These are phyloP conservation scores for Macrotyloma uniflorum DNA, from an alignment of 306 rosid species.

Conservation along the genomic window DNA sequence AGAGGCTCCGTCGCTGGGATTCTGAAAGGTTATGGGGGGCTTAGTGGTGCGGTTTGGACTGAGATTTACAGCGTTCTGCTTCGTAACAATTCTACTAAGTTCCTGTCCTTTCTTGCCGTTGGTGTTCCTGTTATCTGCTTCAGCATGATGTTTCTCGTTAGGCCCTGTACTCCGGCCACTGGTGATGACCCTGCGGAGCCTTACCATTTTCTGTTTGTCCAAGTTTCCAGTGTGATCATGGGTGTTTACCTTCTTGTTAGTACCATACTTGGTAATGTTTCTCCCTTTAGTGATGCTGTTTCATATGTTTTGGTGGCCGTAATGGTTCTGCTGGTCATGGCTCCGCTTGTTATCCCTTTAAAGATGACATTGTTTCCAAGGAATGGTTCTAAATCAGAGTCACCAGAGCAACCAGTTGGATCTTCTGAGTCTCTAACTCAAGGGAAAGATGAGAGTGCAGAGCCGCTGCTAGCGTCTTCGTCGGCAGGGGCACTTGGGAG, in stretches of 20 bases:
- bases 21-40: slow-evolving; percentile 78
- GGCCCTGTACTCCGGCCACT: slow-evolving; percentile 76
- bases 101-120: slow-evolving; percentile 59
- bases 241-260: slow-evolving; percentile 71
- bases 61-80: slow-evolving; percentile 69
- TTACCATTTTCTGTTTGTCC: slow-evolving; percentile 63
- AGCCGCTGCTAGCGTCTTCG: slow-evolving; percentile 60
- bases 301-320: slow-evolving; percentile 51
- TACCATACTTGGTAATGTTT: slow-evolving; percentile 52
- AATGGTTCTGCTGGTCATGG: slow-evolving; percentile 75
- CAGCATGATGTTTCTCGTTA: slow-evolving; percentile 67
- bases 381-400: slow-evolving; percentile 35
- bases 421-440: slow-evolving; percentile 48
- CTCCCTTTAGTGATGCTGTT: slow-evolving; percentile 36
- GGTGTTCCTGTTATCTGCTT: slow-evolving; percentile 71
- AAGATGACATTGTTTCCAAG: slow-evolving; percentile 74
- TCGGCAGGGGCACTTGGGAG: slow-evolving; percentile 55
- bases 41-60: slow-evolving; percentile 78
- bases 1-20: slow-evolving; percentile 75
- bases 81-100: slow-evolving; percentile 55
- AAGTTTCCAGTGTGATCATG: slow-evolving; percentile 59
- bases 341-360: slow-evolving; percentile 73
- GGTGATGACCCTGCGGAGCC: slow-evolving; percentile 56
- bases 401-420: slow-evolving; percentile 33
- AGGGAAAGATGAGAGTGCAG: slow-evolving; percentile 46